Evolutionary conservation across 176 grass and related monocot genomes (phyloP), one percentile per base, ranked within the genome.

Genomic region (Oropetium thomaeum): DNA sequence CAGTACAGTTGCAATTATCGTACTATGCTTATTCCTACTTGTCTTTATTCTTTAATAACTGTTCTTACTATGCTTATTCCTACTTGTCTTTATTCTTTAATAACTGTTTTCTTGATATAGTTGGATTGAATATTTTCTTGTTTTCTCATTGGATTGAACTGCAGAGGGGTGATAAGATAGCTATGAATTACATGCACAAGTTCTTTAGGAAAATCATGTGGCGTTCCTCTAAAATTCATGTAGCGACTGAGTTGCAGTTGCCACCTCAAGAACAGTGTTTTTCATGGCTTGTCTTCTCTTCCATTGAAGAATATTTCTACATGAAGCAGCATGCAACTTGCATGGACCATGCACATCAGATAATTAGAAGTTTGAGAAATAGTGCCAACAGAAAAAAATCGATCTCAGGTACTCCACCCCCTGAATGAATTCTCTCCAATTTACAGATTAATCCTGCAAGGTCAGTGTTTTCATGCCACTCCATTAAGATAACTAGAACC

Each of bases 261-360:
- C 94, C 90, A 38, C 81, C 88, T 11, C 94, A 97, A 84, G 90
- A 97, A 79, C 88, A 93, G 75, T 91, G 88, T 74, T 73, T 97
- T 62, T 89, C 86, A 4, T 93, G 86, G 90, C 88, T 97, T 58
- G 83, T 75, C 30, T 93, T 97, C 73, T 97, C 94, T 43, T 70
- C 90, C 70, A 90, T 97, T 66, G 94, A 97, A 85, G 94, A 97
- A 74, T 92, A 97, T 87, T 97, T 97, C 78, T 97, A 97, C 80
- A 84, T 91, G 78, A 93, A 91, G 78, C 94, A 97, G 75, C 90
- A 97, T 80, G 88, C 89, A 32, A 91, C 94, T 65, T 93, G 90
- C 47, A 82, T 97, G 75, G 88, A 79, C 83, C 88, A 87, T 74
- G 94, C 94, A 66, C 94, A 97, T 85, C 86, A 93, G 75, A 91